These are phyloP conservation scores for Nepenthes mirabilis DNA, from an alignment of 148 eudicot genomes.

Conservation along the genomic window DNA sequence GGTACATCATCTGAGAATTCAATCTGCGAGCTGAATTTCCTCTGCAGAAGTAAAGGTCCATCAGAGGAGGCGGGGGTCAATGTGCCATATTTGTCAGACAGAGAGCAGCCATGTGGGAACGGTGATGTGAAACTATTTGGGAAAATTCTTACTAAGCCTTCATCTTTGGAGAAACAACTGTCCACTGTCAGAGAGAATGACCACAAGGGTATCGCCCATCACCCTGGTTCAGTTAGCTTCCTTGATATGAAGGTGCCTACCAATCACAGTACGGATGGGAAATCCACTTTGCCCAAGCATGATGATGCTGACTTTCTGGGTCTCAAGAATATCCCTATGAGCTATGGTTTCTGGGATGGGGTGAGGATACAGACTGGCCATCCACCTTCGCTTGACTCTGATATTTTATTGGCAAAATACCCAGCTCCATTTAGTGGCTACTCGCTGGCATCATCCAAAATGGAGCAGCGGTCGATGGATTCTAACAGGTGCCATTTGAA, in stretches of 20 bases:
- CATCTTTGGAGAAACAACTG: slow-evolving; percentile 29
- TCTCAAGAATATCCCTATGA: slow-evolving; percentile 47
- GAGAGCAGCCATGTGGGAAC: slow-evolving; percentile 38
- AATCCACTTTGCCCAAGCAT: slow-evolving; percentile 11
- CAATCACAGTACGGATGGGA: slow-evolving; percentile 13
- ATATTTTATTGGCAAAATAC: slow-evolving; percentile 54
- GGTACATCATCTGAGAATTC: slow-evolving; percentile 14
- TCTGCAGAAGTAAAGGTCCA: slow-evolving; percentile 12
- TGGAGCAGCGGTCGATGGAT: neutral
- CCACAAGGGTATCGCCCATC: slow-evolving; percentile 12
- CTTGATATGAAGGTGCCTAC: slow-evolving; percentile 14
- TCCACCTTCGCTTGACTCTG: slow-evolving; percentile 55
- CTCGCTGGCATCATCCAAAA: slow-evolving; percentile 4
- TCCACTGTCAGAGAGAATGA: slow-evolving; percentile 8
- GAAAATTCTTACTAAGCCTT: slow-evolving; percentile 50
- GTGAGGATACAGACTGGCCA: slow-evolving; percentile 42
- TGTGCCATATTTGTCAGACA: slow-evolving; percentile 1
- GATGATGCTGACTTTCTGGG: slow-evolving; percentile 26
- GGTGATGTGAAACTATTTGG: slow-evolving; percentile 91
- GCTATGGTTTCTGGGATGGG: slow-evolving; percentile 69
- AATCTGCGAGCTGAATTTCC: slow-evolving; percentile 23
- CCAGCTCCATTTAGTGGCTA: slow-evolving; percentile 51
- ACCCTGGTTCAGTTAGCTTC: slow-evolving; percentile 12
- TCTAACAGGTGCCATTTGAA: slow-evolving; percentile 27
- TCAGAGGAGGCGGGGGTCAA: slow-evolving; percentile 6